Evolutionary conservation across 2,329 filamentous ascomycete species (phyloP), one percentile per base, ranked within the genome.

Genomic region (Zelopaecilomyces penicillatus): DNA sequence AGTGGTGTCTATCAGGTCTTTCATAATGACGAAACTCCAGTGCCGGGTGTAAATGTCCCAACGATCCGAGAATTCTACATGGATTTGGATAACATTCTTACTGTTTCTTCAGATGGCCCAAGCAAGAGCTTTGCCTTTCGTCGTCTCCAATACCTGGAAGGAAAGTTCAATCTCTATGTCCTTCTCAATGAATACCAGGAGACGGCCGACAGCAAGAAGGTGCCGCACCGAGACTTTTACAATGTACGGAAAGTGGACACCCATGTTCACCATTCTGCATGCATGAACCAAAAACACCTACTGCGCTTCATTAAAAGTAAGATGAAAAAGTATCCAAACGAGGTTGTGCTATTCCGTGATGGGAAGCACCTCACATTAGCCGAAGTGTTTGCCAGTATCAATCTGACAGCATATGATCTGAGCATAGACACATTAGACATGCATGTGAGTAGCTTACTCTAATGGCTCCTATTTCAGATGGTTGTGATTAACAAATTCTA

Each of bases 241-340:
- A 98, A 98, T 60, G 93, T 98, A 40, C 80, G 93, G 61, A 98
- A 98, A 65, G 93, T 98, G 41, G 93, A 98, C 61, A 98, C 93
- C 6, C 93, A 98, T 74, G 93, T 98, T 55, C 93, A 98, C 62
- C 93, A 98, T 65, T 98, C 93, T 11, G 93, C 93, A 27, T 98
- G 93, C 64, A 98, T 98, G 93, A 98, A 98, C 61, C 93, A 98
- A 66, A 98, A 98, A 68, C 93, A 98, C 75, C 70, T 98, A 46
- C 72, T 98, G 49, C 87, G 93, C 44, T 98, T 98, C 67, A 98
- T 98, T 72, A 98, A 98, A 68, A 95, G 89, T 67, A 98, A 98
- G 69, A 96, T 98, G 88, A 97, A 96, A 76, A 98, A 95, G 66
- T 93, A 80, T 12, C 89, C 90, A 0, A 87, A 97, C 57, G 93